Evolutionary conservation across 495 filamentous ascomycete species (phyloP), one percentile per base, ranked within the genome.

Genomic region (Neurospora hispaniola): DNA sequence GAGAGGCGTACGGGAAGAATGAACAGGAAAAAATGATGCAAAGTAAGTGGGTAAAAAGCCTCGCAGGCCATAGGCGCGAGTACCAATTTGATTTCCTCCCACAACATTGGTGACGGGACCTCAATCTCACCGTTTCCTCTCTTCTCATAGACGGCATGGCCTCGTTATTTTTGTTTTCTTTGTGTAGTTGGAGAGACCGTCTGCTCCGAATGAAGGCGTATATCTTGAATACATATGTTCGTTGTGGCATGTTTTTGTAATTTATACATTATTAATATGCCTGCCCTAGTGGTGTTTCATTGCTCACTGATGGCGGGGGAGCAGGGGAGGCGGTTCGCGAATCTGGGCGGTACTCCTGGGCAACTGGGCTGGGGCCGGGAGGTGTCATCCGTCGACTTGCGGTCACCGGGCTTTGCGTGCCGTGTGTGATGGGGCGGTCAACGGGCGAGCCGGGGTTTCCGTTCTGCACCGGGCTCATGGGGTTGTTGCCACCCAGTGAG

Each of bases 361-460:
- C 87, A 85, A 89, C 87, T 5, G 88, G 88, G 79, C 90, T 92
- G 9, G 87, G 86, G 41, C 88, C 87, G 1, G 87, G 85, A 68
- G 88, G 87, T 69, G 81, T 86, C 59, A 82, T 80, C 59, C 88
- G 79, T 76, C 84, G 83, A 27, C 79, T 83, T 71, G 75, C 70
- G 72, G 71, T 73, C 46, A 73, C 79, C 54, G 81, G 76, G 73
- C 80, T 75, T 76, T 84, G 80, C 1, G 82, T 75, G 48, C 79
- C 76, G 38, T 20, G 70, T 68, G 42, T 73, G 70, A n/a, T 72
- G 11, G 23, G 23, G 1, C 54, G 27, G 12, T 66, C 54, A 2
- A 66, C 54, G 7, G 54, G 54, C 7, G 54, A 66, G 27, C 54
- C 2, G 54, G 12, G 54, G 23, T 44, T 44, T 44, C 43, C 43